Percentiles rank a stretch among this genome's conserved stretches.
Conservation (phyloP, 2,329 filamentous ascomycete species). For the Claviceps pusilla region DNA sequence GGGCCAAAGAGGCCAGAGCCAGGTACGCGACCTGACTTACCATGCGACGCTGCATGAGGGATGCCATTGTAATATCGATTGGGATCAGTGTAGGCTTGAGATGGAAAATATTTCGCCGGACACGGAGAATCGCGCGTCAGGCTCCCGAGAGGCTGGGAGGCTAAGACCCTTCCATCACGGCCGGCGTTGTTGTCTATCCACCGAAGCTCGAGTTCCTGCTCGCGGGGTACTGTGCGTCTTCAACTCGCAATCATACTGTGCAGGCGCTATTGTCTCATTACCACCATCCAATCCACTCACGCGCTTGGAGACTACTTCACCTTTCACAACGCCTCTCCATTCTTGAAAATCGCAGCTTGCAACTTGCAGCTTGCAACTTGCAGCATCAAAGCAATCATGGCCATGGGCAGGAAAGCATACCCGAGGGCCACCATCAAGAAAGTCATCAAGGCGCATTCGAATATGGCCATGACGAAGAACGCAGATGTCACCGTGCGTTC, state of each 20-base stretch:
- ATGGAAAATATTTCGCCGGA: neutral
- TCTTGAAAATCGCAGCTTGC: neutral
- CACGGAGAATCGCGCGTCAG: neutral
- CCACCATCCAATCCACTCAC: neutral
- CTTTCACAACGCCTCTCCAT: neutral
- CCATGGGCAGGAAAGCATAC: slow-evolving; percentile 55
- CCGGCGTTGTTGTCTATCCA: neutral
- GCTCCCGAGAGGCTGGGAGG: neutral
- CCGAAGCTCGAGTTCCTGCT: neutral
- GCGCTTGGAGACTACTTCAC: neutral
- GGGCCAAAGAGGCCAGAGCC: neutral
- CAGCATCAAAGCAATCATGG: slow-evolving; percentile 12
- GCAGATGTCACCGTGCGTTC: slow-evolving; percentile 60
- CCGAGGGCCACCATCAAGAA: slow-evolving; percentile 75
- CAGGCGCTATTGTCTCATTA: no score
- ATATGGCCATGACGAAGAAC: slow-evolving; percentile 67
- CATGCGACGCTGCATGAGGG: slow-evolving; percentile 46
- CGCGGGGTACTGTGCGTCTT: neutral
- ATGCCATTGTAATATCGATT: slow-evolving; percentile 17
- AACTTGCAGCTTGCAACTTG: neutral
- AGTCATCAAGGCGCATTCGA: slow-evolving; percentile 78
- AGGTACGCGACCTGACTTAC: slow-evolving; percentile 20
- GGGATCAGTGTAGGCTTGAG: neutral
- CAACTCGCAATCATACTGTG: neutral
- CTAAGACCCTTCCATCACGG: neutral